Evolutionary conservation across 805 yeast species (phyloP).

Genomic region (Yamadazyma philogaea): DNA sequence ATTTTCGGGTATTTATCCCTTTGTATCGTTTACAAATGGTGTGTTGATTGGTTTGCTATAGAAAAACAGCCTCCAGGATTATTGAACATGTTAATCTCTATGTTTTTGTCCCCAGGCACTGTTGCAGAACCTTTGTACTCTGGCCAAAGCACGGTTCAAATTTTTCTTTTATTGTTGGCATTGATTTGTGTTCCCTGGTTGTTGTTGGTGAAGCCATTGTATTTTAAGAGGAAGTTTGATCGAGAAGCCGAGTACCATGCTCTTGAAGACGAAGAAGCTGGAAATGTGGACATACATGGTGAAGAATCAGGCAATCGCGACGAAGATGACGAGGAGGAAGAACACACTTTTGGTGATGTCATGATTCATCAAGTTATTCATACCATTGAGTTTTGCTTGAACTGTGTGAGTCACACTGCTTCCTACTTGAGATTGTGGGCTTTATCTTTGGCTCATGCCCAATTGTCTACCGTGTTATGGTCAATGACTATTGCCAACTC

Average conservation of each 20-base stretch:
- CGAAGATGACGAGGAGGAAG: conserved; percentile 49
- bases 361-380: conserved; percentile 97
- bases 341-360: conserved; percentile 82
- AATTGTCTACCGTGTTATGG: conserved; percentile 93
- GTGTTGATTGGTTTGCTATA: conserved; percentile 81
- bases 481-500: conserved; percentile 86
- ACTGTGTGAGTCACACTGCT: conserved; percentile 98
- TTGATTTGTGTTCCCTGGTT: conserved; percentile 91
- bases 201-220: conserved; percentile 77
- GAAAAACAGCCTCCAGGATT: conserved; percentile 86
- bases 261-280: conserved; percentile 34
- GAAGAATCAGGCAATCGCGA: conserved; percentile 29
- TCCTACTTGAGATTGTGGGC: conserved; percentile 97
- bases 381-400: conserved; percentile 94
- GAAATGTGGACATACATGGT: conserved; percentile 23
- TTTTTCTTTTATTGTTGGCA: conserved; percentile 70
- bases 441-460: conserved; percentile 93
- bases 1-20: conserved; percentile 90
- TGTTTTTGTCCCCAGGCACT: conserved; percentile 92
- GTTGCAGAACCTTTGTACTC: conserved; percentile 76
- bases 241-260: conserved; percentile 46
- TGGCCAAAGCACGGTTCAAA: conserved; percentile 78
- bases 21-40: conserved; percentile 90
- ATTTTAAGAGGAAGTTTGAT: conserved; percentile 56
- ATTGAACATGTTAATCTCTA: conserved; percentile 89